phyloP scores from a whole-genome alignment of 768 basidiomycete species.

The Kwoniella dendrophila region DNA sequence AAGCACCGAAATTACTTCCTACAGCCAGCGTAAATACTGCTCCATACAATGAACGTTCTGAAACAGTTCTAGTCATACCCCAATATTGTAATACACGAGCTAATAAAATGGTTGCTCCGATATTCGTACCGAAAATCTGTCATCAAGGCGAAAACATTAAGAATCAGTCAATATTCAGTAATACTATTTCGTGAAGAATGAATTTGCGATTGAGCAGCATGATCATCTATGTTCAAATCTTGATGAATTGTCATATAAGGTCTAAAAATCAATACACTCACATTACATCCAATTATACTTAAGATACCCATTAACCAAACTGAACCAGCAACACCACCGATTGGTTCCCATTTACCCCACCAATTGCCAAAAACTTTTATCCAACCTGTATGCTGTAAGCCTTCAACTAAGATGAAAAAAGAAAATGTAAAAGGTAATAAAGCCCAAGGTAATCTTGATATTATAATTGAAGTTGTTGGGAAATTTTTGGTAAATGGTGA shows the following conservation, averaged over 20 bases:
- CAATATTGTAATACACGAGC: conserved; percentile 67
- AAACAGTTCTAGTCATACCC: conserved; percentile 24
- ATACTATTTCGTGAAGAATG: neutral
- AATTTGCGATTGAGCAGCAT: too few relatives aligned
- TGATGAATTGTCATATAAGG: neutral
- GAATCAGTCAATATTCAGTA: neutral
- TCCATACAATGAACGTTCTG: conserved; percentile 57
- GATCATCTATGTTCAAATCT: too few relatives aligned
- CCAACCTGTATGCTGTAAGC: conserved; percentile 79
- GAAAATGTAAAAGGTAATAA: conserved; percentile 90
- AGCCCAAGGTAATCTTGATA: conserved; percentile 69
- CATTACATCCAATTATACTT: conserved; percentile 74
- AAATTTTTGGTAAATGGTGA: conserved; percentile 57
- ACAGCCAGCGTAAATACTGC: conserved; percentile 70
- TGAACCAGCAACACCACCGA: conserved; percentile 61
- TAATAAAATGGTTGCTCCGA: conserved; percentile 85
- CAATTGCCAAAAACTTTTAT: conserved; percentile 76
- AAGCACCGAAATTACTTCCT: conserved; percentile 86
- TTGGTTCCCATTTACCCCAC: conserved; percentile 61
- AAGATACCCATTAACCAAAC: conserved; percentile 72
- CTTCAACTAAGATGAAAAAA: conserved; percentile 92
- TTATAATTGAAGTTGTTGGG: conserved; percentile 66
- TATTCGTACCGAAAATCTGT: conserved; percentile 77
- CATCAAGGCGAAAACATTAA: neutral
- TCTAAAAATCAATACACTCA: conserved; percentile 39